These are phyloP conservation scores for Didymella keratinophila DNA, from an alignment of 2,329 filamentous ascomycete species.

Conservation along the genomic window DNA sequence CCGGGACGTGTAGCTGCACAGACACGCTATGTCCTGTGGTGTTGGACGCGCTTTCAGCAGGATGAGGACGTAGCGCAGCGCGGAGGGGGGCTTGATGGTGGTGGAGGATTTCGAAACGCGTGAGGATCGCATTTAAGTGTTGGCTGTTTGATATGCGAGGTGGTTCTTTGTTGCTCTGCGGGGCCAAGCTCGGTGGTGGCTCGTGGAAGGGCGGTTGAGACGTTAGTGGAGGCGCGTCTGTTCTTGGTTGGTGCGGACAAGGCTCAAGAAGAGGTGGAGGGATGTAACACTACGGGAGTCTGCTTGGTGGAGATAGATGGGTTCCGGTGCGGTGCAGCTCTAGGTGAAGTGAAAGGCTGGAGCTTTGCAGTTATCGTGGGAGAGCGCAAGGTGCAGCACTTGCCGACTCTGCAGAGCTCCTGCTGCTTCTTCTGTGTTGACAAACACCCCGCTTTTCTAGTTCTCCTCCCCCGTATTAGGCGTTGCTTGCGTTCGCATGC, in stretches of 20 bases:
- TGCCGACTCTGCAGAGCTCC: neutral
- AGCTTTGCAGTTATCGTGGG: neutral
- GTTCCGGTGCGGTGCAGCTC: neutral
- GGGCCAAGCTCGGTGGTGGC: neutral
- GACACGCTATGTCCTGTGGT: constrained; percentile 12
- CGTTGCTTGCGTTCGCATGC: constrained; percentile 10
- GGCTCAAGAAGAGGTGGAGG: neutral
- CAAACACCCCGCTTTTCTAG: constrained; percentile 1
- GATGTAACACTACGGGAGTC: neutral
- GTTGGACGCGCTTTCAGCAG: constrained; percentile 41
- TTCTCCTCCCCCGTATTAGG: neutral
- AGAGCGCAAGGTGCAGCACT: neutral
- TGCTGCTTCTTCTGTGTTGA: neutral
- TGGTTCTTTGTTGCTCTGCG: constrained; percentile 1
- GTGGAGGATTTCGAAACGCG: neutral
- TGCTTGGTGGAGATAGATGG: neutral
- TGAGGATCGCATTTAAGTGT: neutral
- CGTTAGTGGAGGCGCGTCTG: neutral
- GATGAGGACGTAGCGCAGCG: constrained; percentile 39
- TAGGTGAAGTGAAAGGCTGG: neutral
- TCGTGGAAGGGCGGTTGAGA: neutral
- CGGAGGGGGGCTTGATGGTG: constrained; percentile 32
- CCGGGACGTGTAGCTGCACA: constrained; percentile 9
- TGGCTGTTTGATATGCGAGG: neutral
- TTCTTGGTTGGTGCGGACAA: neutral